phyloP scores from a whole-genome alignment of 345 rosid genomes.

The Erysimum cheiranthoides region DNA sequence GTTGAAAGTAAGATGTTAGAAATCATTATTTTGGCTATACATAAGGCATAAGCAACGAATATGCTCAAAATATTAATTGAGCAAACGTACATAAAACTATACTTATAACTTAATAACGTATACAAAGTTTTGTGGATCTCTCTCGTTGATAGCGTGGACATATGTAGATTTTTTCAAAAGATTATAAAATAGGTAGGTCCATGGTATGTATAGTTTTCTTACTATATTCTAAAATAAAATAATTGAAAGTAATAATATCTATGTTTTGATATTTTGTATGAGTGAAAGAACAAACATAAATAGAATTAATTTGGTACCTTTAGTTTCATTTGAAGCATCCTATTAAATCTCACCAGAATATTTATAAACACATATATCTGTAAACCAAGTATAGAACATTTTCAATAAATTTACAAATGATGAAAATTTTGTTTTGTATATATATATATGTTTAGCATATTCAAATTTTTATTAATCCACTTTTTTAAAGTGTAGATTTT shows the following conservation, averaged over 20 bases:
- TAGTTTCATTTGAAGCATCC: slow-evolving; percentile 29
- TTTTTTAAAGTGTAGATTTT: too few species aligned
- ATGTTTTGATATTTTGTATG: neutral
- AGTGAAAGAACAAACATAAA: neutral
- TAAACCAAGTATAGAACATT: too few species aligned
- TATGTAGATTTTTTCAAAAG: neutral
- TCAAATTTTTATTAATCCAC: too few species aligned
- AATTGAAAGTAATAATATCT: neutral
- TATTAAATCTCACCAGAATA: slow-evolving; percentile 3
- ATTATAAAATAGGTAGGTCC: slow-evolving; percentile 7
- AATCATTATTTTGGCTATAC: slow-evolving; percentile 1
- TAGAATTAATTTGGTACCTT: slow-evolving; percentile 5
- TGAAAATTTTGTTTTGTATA: too few species aligned
- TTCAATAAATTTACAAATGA: too few species aligned
- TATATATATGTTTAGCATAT: too few species aligned
- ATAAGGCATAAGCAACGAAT: neutral
- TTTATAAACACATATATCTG: too few species aligned
- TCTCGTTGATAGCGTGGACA: slow-evolving; percentile 6
- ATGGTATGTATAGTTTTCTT: slow-evolving; percentile 8
- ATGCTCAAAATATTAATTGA: neutral
- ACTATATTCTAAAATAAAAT: slow-evolving; percentile 8
- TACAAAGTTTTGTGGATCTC: slow-evolving; percentile 8
- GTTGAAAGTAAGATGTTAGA: neutral
- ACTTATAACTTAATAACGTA: too few species aligned
- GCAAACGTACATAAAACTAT: neutral